Base-by-base conservation (phyloP, 768 basidiomycete species). In the Gloeostereum incarnatum region DNA sequence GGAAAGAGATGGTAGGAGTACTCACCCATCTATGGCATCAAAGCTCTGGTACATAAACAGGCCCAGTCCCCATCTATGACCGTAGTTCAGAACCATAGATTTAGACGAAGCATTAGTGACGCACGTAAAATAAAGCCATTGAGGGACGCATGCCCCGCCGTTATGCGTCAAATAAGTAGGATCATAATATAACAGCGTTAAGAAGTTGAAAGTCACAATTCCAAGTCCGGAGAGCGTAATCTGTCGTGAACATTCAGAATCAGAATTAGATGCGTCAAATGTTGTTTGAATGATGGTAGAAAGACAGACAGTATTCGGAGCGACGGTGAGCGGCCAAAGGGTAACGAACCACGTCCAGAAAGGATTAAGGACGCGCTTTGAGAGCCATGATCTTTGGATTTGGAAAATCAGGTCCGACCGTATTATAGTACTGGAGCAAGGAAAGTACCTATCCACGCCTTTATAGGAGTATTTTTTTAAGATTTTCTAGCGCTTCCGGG, bases 301-400 rank as follows among this genome's bases (percentile, higher is more conserved):
- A n/a, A 1, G 6, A 65, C 81, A 40, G 50, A 93, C 92, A 8
- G 82, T 82, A 56, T 97, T 97, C 1, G 92, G 92, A 0, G 92
- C 92, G 5, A 97, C 66, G 31, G 67, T 78, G 31, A 71, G 65
- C 2, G 92, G 92, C 78, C 87, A 93, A 18, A 92, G 67, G 4
- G 76, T 90, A 39, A 94, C 85, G 44, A 94, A 76, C 85, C 85
- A 86, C 23, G 68, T 87, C 91, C 92, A 96, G 60, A 82, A 94
- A 2, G 85, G 86, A 31, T 78, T 74, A 38, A 97, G 65, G 17
- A 92, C 61, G 56, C 82, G 81, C 51, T 73, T 68, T 26, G 88
- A 88, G 2, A 85, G 49, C 22, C 87, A 47, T 6, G 89, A 93
- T 55, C 88, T 91, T n/a, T n/a, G n/a, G n/a, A n/a, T n/a, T n/a